A percentile compares a stretch with the other conserved stretches of the same genome.
Conservation (phyloP, 345 rosid species). For the Kandelia obovata region DNA sequence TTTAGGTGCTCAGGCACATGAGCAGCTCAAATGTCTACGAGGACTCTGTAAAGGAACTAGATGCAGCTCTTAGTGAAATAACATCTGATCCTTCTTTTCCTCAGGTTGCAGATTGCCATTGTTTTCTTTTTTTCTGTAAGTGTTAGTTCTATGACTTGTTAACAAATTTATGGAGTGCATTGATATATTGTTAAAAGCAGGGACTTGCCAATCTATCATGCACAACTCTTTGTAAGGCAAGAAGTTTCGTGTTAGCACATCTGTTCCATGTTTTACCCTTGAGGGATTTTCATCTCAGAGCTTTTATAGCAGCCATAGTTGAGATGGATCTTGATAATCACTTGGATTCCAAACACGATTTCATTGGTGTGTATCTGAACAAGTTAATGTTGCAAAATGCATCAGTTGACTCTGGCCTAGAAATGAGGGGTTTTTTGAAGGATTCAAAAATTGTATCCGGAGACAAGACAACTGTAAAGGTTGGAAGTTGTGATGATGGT, state of each 20-base stretch:
- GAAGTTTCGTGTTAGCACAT: conserved; percentile 43
- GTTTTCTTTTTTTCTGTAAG: not conserved
- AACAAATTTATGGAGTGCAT: not conserved
- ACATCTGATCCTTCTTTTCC: conserved; percentile 62
- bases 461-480: conserved; percentile 5
- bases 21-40: conserved; percentile 37
- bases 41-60: conserved; percentile 59
- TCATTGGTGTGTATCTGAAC: conserved; percentile 28
- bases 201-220: conserved; percentile 68
- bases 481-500: conserved; percentile 15
- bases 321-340: conserved; percentile 45
- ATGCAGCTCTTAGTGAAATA: conserved; percentile 49
- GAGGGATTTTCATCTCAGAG: conserved; percentile 64
- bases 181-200: conserved; percentile 30
- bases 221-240: conserved; percentile 42
- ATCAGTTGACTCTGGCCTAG: conserved; percentile 3
- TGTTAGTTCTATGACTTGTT: not conserved
- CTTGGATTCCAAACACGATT: conserved; percentile 20
- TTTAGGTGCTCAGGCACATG: conserved; percentile 45
- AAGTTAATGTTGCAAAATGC: conserved; percentile 32
- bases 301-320: conserved; percentile 50
- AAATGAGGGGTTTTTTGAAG: conserved; percentile 17
- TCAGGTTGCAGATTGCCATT: conserved; percentile 41
- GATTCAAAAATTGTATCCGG: conserved; percentile 1
- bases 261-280: conserved; percentile 47